Conservation (phyloP, 495 filamentous ascomycete species). For the Penicillium simplicissimum region DNA sequence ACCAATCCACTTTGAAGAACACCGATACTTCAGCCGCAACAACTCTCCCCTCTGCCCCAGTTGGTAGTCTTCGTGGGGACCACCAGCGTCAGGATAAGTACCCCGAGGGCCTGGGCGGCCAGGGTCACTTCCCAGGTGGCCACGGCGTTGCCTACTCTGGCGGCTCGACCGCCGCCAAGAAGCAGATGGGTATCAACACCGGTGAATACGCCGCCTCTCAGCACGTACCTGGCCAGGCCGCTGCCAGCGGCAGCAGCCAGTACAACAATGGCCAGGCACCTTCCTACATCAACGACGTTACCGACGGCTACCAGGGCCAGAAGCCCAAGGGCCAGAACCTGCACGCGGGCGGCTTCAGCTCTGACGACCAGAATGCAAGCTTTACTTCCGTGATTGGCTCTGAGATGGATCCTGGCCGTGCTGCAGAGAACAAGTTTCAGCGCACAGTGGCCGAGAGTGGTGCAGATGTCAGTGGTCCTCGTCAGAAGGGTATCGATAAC, state of each 20-base stretch:
- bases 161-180: slow-evolving; percentile 44
- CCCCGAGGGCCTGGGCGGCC: slow-evolving; percentile 51
- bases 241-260: slow-evolving; percentile 34
- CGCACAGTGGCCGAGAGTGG: slow-evolving; percentile 40
- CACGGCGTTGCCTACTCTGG: slow-evolving; percentile 48
- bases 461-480: slow-evolving; percentile 35
- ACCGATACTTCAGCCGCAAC: slow-evolving; percentile 55
- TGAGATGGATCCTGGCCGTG: slow-evolving; percentile 61
- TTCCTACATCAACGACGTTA: slow-evolving; percentile 45
- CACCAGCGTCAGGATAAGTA: slow-evolving; percentile 48
- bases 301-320: slow-evolving; percentile 28
- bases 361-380: slow-evolving; percentile 55
- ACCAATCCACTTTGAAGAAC: slow-evolving; percentile 55
- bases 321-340: slow-evolving; percentile 60
- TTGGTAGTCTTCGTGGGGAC: slow-evolving; percentile 50
- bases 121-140: slow-evolving; percentile 49
- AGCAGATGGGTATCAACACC: slow-evolving; percentile 32
- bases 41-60: slow-evolving; percentile 50
- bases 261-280: slow-evolving; percentile 41
- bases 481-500: slow-evolving; percentile 43
- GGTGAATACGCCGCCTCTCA: slow-evolving; percentile 25
- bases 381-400: slow-evolving; percentile 61
- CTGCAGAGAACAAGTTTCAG: slow-evolving; percentile 52
- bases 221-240: slow-evolving; percentile 11
- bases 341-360: slow-evolving; percentile 55